phyloP scores from a whole-genome alignment of 2,329 filamentous ascomycete species.

The Cladophialophora chaetospira region DNA sequence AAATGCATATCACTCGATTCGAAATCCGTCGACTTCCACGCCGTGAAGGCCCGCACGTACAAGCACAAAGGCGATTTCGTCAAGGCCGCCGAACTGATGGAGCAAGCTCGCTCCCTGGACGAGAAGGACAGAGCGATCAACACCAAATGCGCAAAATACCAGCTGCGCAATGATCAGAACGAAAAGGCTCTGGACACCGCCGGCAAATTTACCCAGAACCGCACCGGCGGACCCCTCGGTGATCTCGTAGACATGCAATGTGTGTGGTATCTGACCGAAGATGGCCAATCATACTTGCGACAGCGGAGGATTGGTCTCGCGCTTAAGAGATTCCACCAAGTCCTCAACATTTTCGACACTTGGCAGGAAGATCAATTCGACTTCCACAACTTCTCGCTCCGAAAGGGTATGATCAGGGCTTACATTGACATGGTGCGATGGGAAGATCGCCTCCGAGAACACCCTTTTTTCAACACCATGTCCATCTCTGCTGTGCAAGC shows the following conservation, averaged over 20 bases:
- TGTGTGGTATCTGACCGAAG: conserved; percentile 94
- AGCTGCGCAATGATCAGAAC: conserved; percentile 87
- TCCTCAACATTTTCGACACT: conserved; percentile 90
- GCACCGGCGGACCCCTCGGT: conserved; percentile 83
- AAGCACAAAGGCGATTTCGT: conserved; percentile 82
- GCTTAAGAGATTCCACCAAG: conserved; percentile 84
- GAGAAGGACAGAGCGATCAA: conserved; percentile 96
- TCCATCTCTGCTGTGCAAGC: conserved; percentile 79
- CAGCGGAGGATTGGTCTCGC: conserved; percentile 81
- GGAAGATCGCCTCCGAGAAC: conserved; percentile 88
- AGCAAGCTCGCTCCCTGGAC: conserved; percentile 80
- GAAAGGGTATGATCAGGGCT: conserved; percentile 91
- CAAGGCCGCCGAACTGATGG: conserved; percentile 85
- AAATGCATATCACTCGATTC: conserved; percentile 78
- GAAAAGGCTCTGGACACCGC: conserved; percentile 84
- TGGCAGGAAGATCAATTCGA: conserved; percentile 99
- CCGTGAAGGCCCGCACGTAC: conserved; percentile 92
- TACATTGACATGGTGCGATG: conserved; percentile 96
- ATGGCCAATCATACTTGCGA: conserved; percentile 84
- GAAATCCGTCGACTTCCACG: conserved; percentile 84
- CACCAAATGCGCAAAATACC: conserved; percentile 96
- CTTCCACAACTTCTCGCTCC: conserved; percentile 95
- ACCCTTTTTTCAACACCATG: conserved; percentile 87
- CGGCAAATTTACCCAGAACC: conserved; percentile 90
- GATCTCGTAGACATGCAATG: conserved; percentile 98